phyloP scores from a whole-genome alignment of 2,329 filamentous ascomycete genomes.

The Fonsecaea nubica region DNA sequence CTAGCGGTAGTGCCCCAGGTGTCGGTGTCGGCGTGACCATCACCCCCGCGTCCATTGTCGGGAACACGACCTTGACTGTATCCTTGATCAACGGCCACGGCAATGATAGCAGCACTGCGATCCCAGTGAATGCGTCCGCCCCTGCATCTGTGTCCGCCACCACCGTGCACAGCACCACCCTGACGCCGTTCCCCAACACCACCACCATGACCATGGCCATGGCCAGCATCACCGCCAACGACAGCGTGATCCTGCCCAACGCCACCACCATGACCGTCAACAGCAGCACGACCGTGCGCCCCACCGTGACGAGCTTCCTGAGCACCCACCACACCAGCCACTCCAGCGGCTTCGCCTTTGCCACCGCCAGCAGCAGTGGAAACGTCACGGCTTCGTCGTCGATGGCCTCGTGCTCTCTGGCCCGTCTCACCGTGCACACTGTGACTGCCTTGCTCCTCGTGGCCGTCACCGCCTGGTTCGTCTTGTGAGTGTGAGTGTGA shows the following conservation, averaged over 20 bases:
- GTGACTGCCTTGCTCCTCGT: slow-evolving; percentile 6
- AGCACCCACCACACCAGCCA: neutral
- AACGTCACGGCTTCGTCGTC: neutral
- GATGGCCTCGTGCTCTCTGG: neutral
- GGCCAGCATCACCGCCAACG: neutral
- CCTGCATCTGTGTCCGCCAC: neutral
- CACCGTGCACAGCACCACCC: neutral
- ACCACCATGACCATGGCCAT: neutral
- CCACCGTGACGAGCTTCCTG: neutral
- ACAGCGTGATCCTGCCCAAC: neutral
- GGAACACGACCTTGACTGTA: neutral
- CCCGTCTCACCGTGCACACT: slow-evolving; percentile 7
- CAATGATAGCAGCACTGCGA: neutral
- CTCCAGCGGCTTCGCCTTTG: neutral
- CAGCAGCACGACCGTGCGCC: slow-evolving; percentile 1
- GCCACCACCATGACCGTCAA: slow-evolving; percentile 1
- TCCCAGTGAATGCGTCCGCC: neutral
- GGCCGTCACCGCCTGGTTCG: slow-evolving; percentile 12
- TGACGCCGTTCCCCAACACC: slow-evolving; percentile 7
- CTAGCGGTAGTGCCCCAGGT: neutral
- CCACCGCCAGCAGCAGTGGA: too few relatives aligned
- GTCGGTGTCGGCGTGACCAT: neutral
- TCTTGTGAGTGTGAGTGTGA: slow-evolving; percentile 13
- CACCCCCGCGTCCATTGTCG: neutral
- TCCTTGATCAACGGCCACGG: neutral